These are phyloP conservation scores for Myxozyma nipponensis DNA, from an alignment of 805 yeast species.

Conservation along the genomic window DNA sequence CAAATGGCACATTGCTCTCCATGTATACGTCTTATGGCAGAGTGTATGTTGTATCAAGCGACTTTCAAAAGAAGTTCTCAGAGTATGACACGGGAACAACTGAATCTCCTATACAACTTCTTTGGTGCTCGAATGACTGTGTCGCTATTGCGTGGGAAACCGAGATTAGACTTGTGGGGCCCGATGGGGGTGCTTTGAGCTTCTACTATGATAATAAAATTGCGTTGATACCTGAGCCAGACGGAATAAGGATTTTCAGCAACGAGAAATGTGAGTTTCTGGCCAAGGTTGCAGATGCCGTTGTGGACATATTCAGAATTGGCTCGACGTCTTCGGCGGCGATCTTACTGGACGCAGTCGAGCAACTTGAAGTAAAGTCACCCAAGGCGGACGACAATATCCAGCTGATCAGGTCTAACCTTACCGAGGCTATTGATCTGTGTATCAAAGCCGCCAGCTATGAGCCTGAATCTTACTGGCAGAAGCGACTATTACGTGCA, in stretches of 20 bases:
- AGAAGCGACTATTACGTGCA: constrained; percentile 72
- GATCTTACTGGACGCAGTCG: constrained; percentile 73
- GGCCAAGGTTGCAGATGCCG: constrained; percentile 54
- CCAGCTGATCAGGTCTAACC: constrained; percentile 48
- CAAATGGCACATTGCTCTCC: constrained; percentile 56
- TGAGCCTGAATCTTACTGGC: constrained; percentile 76
- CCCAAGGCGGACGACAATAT: constrained; percentile 81
- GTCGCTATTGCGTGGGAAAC: constrained; percentile 58
- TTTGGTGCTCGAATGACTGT: constrained; percentile 88
- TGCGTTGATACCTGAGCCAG: constrained; percentile 55
- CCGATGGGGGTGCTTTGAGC: constrained; percentile 45
- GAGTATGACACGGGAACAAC: constrained; percentile 43
- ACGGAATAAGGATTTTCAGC: constrained; percentile 71
- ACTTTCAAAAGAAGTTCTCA: constrained; percentile 44
- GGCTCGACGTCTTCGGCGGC: constrained; percentile 85
- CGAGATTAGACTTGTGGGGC: constrained; percentile 67
- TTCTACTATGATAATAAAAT: constrained; percentile 37
- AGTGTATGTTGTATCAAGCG: constrained; percentile 50
- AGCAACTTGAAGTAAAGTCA: constrained; percentile 59
- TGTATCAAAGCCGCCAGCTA: constrained; percentile 72
- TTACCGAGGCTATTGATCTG: constrained; percentile 59
- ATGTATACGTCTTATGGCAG: constrained; percentile 44
- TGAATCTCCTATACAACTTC: constrained; percentile 45
- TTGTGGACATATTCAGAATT: constrained; percentile 64
- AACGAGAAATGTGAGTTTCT: constrained; percentile 55